Conservation (phyloP, 2,329 filamentous ascomycete genomes). For the Aureobasidium sp. region DNA sequence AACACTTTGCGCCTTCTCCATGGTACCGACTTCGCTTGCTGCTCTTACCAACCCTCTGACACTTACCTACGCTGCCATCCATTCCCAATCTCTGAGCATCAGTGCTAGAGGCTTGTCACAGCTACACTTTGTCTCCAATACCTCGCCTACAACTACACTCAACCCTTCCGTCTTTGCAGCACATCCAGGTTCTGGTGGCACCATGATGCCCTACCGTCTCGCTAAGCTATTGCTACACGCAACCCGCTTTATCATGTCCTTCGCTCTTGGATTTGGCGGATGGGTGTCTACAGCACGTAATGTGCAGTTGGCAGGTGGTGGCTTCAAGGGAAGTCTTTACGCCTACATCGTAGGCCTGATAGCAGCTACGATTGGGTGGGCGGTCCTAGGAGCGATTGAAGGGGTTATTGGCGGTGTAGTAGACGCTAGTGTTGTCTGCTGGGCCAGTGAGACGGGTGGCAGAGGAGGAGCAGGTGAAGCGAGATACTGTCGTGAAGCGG, state of each 20-base stretch:
- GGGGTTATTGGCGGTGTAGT: conserved; percentile 32
- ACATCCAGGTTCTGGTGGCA: conserved; percentile 33
- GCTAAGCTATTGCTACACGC: conserved; percentile 88
- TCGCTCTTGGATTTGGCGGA: conserved; percentile 85
- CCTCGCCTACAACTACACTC: conserved; percentile 64
- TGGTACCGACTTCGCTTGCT: conserved; percentile 78
- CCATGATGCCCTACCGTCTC: conserved; percentile 78
- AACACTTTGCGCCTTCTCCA: conserved; percentile 65
- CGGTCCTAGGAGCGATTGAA: conserved; percentile 56
- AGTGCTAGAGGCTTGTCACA: conserved; percentile 75
- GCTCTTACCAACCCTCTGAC: conserved; percentile 86
- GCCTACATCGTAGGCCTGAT: conserved; percentile 91
- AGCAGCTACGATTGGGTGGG: conserved; percentile 91
- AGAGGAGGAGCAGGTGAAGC: conserved; percentile 53
- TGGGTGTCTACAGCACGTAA: conserved; percentile 90
- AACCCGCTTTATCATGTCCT: conserved; percentile 83
- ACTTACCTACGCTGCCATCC: conserved; percentile 87
- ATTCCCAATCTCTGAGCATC: conserved; percentile 72
- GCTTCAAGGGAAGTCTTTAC: conserved; percentile 70
- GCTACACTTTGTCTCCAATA: conserved; percentile 70
- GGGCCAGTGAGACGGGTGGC: conserved; percentile 77
- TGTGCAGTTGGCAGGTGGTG: conserved; percentile 53
- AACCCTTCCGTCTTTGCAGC: conserved; percentile 34
- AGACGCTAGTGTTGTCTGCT: conserved; percentile 71
- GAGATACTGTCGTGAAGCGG: conserved; percentile 87